A percentile compares a stretch with the other conserved stretches of the same genome.
Evolutionary conservation across 2,329 filamentous ascomycete genomes (phyloP).

Genomic region (Helotiales sp.): DNA sequence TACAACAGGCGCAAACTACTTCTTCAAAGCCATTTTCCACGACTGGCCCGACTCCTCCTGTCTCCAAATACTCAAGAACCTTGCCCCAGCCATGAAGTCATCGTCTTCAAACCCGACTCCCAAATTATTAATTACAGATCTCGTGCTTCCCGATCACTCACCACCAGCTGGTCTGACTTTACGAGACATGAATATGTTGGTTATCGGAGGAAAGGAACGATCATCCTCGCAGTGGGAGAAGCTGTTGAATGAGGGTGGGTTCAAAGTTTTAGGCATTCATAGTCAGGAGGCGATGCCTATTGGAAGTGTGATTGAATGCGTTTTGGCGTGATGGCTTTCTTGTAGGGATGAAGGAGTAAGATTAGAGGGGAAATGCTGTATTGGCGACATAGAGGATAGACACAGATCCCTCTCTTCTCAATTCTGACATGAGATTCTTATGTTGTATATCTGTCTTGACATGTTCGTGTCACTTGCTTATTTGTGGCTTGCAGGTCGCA

Average conservation of each 20-base stretch:
- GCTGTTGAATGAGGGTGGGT: constrained; percentile 8
- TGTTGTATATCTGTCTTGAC: neutral
- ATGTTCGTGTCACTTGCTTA: neutral
- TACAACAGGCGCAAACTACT: constrained; percentile 30
- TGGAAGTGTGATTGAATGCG: constrained; percentile 12
- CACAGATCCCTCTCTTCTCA: too few species aligned
- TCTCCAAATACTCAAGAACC: constrained; percentile 13
- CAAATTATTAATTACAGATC: constrained; percentile 12
- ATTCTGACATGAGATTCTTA: too few species aligned
- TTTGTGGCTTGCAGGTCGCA: neutral
- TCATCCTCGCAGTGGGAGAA: constrained; percentile 10
- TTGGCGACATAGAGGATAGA: too few species aligned
- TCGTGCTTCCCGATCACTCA: constrained; percentile 13
- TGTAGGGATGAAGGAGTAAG: too few species aligned
- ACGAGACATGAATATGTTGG: constrained; percentile 17
- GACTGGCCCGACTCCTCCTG: constrained; percentile 40
- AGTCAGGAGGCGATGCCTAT: neutral
- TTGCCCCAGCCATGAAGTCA: constrained; percentile 9
- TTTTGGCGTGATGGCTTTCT: constrained; percentile 4
- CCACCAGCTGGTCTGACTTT: constrained; percentile 7
- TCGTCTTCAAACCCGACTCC: constrained; percentile 1
- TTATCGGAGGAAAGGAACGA: constrained; percentile 16
- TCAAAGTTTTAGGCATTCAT: constrained; percentile 9
- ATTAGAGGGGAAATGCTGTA: too few species aligned
- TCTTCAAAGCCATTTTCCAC: constrained; percentile 40